These are phyloP conservation scores for Tetradesmus obliquus DNA, from an alignment of 139 green algal genomes.

Conservation along the genomic window DNA sequence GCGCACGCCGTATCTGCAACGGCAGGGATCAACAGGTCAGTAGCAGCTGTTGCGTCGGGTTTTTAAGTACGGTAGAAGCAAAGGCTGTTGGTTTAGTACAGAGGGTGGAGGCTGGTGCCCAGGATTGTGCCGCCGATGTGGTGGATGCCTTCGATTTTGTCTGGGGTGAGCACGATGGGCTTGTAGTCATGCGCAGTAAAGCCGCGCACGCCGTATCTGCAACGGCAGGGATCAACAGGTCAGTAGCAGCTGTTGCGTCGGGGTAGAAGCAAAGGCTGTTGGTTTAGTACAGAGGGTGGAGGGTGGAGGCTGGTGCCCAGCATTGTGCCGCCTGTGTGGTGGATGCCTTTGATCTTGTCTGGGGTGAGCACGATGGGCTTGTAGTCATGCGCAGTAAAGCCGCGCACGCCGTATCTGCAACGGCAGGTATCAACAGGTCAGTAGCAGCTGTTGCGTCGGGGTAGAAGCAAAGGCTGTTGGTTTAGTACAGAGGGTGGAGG, in stretches of 20 bases:
- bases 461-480: too few relatives aligned
- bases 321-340: constrained; percentile 85
- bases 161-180: constrained; percentile 78
- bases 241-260: too few relatives aligned
- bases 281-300: too few relatives aligned
- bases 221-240: neutral
- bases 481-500: neutral
- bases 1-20: constrained; percentile 78
- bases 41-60: too few relatives aligned
- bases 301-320: constrained; percentile 90
- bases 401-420: constrained; percentile 81
- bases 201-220: constrained; percentile 83
- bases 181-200: constrained; percentile 82
- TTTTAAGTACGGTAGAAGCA: too few relatives aligned
- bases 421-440: neutral
- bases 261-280: too few relatives aligned
- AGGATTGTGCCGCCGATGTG: constrained; percentile 86
- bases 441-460: too few relatives aligned
- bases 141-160: constrained; percentile 85
- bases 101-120: constrained; percentile 68
- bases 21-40: neutral
- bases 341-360: constrained; percentile 81
- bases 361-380: constrained; percentile 80
- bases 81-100: too few relatives aligned
- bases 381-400: constrained; percentile 81